Base-by-base conservation (phyloP, 306 rosid species). In the Acacia confusa region DNA sequence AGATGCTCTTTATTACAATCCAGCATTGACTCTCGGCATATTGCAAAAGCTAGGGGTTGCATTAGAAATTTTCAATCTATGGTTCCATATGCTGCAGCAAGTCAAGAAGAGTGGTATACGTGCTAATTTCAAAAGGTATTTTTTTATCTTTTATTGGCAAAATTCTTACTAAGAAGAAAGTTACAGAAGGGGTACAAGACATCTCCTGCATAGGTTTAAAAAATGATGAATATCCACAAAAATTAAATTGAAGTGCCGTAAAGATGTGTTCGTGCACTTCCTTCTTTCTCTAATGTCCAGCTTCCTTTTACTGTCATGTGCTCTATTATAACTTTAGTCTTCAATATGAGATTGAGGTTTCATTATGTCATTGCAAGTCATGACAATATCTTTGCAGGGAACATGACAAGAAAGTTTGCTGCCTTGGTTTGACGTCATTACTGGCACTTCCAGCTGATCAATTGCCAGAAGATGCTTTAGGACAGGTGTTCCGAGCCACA, bases 41-140 rank as follows among this genome's bases (percentile, higher is more conserved):
- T 84, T 94, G 89, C 97, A 91, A 61, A 90, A 87, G 88, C 75
- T 92, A 38, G 95, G 94, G 22, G 92, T 92, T 63, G 97, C 98
- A 4, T 80, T 94, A 57, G 92, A 94, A 79, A 85, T 94, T 20
- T 94, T 94, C 85, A 88, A 84, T 78, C 97, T 92, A 81, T 94
- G 98, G 98, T 92, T 94, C 80, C 93, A 87, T 80, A 88, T 94
- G 97, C 88, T 94, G 84, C 90, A 87, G 81, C 94, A 94, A 85
- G 95, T 91, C 77, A 94, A 85, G 83, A 92, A 91, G 90, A 88
- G 94, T 82, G 98, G 98, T 9, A 17, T 25, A 11, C 92, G 91
- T 45, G 89, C 88, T 74, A 90, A 94, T 80, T 94, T 94, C 81
- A 92, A 85, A 84, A 92, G 97, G 98, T 66, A 36, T 17, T 32